A percentile compares a stretch with the other conserved stretches of the same genome.
phyloP scores from a whole-genome alignment of 108 stramenopile species.

The Asterionellopsis glacialis region DNA sequence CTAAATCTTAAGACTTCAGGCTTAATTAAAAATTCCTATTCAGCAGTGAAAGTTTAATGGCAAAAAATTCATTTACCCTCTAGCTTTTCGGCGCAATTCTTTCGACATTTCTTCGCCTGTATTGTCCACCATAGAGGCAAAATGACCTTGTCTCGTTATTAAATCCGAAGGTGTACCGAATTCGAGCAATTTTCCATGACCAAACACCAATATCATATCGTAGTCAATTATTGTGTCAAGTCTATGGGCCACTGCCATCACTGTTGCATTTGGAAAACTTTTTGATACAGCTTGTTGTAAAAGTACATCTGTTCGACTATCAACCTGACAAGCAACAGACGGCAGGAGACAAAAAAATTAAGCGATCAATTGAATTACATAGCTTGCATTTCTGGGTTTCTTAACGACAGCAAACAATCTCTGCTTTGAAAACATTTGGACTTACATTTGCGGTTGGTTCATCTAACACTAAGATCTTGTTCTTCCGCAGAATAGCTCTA shows the following conservation, averaged over 20 bases:
- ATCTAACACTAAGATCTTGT: conserved; percentile 82
- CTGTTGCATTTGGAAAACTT: conserved; percentile 72
- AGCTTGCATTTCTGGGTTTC: too few relatives aligned
- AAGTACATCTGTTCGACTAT: conserved; percentile 74
- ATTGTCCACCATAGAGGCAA: conserved; percentile 43
- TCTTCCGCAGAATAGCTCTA: conserved; percentile 78
- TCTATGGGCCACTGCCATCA: conserved; percentile 93
- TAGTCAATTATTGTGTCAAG: conserved; percentile 89
- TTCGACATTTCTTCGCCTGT: conserved; percentile 39
- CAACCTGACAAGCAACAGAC: conserved; percentile 32
- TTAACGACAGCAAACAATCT: too few relatives aligned
- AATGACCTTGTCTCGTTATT: conserved; percentile 11
- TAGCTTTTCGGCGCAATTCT: too few relatives aligned
- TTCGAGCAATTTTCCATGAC: conserved; percentile 82
- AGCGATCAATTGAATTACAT: too few relatives aligned
- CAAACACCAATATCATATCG: conserved; percentile 90
- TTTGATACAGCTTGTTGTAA: conserved; percentile 77
- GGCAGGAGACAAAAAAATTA: too few relatives aligned
- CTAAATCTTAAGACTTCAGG: background rate
- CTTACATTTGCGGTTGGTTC: conserved; percentile 92
- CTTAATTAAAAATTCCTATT: background rate
- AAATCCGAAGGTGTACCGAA: conserved; percentile 82
- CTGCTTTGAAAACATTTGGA: conserved; percentile 49
- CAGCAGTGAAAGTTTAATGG: too few relatives aligned
- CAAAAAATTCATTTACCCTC: too few relatives aligned